A percentile compares a stretch with the other conserved stretches of the same genome.
Conservation (phyloP, 139 green algal genomes). For the Desmodesmus armatus region DNA sequence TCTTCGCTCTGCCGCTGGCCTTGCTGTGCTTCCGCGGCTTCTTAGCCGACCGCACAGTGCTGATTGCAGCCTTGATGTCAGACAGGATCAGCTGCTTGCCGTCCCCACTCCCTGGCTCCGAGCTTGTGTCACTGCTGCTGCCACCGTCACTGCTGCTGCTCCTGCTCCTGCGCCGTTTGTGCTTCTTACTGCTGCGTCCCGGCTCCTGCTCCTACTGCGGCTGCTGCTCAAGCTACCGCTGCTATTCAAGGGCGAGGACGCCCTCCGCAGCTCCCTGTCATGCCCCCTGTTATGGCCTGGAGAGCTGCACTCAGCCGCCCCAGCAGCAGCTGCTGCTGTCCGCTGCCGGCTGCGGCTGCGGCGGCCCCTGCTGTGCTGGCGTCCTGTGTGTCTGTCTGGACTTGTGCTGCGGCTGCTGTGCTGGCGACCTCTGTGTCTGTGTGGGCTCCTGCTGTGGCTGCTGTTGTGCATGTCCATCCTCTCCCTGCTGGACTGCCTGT, state of each 20-base stretch:
- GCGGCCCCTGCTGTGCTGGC: neutral
- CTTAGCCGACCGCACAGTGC: conserved; percentile 15
- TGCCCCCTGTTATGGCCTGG: neutral
- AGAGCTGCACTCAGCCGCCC: neutral
- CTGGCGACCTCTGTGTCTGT: no score
- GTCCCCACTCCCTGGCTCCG: neutral
- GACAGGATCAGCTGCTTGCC: neutral
- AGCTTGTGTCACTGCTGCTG: neutral
- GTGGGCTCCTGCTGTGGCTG: neutral
- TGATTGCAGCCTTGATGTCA: conserved; percentile 19
- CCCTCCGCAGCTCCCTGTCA: neutral
- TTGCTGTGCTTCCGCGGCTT: conserved; percentile 19
- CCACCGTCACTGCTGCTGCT: neutral
- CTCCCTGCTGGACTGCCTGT: neutral
- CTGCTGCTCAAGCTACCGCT: neutral
- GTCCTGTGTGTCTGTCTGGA: neutral
- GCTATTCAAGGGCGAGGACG: no score
- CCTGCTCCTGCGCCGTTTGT: neutral
- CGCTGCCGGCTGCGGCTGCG: neutral
- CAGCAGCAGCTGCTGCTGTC: neutral
- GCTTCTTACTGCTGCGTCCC: neutral
- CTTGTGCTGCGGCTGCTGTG: no score
- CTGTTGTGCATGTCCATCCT: neutral
- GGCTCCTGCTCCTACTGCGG: neutral
- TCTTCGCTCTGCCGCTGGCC: neutral